Evolutionary conservation across 2,329 filamentous ascomycete species (phyloP).

Genomic region (Pleomassaria siparia): DNA sequence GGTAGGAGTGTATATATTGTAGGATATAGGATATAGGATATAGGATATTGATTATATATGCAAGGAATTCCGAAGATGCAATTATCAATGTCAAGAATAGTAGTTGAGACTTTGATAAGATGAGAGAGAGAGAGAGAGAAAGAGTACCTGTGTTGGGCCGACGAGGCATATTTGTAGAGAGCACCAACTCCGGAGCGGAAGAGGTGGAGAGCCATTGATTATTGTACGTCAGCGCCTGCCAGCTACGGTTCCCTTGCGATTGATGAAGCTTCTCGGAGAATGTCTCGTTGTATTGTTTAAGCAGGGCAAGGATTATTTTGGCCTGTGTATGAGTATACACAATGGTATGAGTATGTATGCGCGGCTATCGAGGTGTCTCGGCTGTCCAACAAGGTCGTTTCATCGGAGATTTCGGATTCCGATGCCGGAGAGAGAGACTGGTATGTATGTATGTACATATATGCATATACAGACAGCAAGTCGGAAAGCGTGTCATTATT

Average conservation of each 20-base stretch:
- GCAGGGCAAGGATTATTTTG: not conserved
- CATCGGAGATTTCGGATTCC: not conserved
- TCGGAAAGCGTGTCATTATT: too few relatives aligned
- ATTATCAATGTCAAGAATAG: not conserved
- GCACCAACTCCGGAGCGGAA: slow-evolving; percentile 16
- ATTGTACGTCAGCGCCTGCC: slow-evolving; percentile 1
- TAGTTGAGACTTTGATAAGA: not conserved
- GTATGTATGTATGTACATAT: too few relatives aligned
- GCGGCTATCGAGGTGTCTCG: slow-evolving; percentile 1
- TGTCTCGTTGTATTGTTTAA: slow-evolving; percentile 4
- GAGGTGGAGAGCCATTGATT: slow-evolving; percentile 26
- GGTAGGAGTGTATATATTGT: slow-evolving; percentile 4
- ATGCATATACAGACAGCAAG: too few relatives aligned
- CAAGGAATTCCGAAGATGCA: slow-evolving; percentile 2
- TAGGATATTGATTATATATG: not conserved
- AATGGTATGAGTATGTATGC: too few relatives aligned
- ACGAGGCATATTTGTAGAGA: slow-evolving; percentile 9
- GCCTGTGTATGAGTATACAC: too few relatives aligned
- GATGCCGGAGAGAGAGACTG: slow-evolving; percentile 8
- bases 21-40: not conserved
- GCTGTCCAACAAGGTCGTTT: not conserved
- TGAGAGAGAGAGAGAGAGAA: too few relatives aligned
- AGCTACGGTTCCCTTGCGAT: slow-evolving; percentile 23
- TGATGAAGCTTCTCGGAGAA: slow-evolving; percentile 9
- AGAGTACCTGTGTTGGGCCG: not conserved